Conservation (phyloP, 306 rosid species). For the Trichosanthes cucumerina region DNA sequence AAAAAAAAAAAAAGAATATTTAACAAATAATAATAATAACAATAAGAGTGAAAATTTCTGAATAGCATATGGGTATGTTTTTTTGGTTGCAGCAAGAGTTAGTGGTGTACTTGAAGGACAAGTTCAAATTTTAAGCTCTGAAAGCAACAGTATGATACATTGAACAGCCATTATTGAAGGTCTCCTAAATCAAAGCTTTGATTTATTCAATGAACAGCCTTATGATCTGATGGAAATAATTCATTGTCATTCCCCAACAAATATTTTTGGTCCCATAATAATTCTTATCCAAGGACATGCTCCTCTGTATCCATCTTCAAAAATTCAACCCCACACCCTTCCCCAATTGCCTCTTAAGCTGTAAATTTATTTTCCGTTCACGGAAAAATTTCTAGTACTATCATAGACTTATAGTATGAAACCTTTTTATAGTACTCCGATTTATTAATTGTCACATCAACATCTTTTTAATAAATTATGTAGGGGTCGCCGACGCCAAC, state of each 20-base stretch:
- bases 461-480: no score
- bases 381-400: no score
- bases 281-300: background rate
- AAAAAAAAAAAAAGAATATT: no score
- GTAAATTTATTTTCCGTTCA: background rate
- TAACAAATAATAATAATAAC: no score
- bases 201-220: background rate
- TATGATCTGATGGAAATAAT: background rate
- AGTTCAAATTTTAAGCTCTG: constrained; percentile 51
- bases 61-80: background rate
- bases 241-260: background rate
- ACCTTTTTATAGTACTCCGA: no score
- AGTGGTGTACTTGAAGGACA: constrained; percentile 61
- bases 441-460: no score
- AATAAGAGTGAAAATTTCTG: background rate
- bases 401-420: no score
- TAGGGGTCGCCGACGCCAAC: no score
- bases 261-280: background rate
- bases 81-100: constrained; percentile 56
- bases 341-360: background rate
- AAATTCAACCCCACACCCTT: background rate
- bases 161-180: constrained; percentile 2
- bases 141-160: background rate
- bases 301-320: background rate
- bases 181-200: background rate